Conservation (phyloP, 2,329 filamentous ascomycete genomes). For the Paraphoma chrysanthemicola region DNA sequence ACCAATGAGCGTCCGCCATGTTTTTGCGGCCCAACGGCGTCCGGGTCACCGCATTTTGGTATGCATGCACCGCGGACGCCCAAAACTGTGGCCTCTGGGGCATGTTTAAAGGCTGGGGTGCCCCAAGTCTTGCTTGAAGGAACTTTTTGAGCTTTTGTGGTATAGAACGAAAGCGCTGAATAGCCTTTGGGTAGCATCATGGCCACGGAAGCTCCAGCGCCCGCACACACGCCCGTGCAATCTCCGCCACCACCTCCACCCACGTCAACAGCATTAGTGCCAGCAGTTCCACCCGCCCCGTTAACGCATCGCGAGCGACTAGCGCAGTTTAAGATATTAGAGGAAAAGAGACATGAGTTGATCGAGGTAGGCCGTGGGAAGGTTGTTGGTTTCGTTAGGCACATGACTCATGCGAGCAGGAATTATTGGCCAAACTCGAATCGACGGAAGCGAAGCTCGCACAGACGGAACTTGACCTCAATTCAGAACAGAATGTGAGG, state of each 20-base stretch:
- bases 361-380: constrained; percentile 37
- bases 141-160: constrained; percentile 1
- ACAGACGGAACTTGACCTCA: constrained; percentile 46
- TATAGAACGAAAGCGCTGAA: neutral
- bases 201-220: constrained; percentile 13
- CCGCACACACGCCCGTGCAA: constrained; percentile 9
- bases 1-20: constrained; percentile 46
- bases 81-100: constrained; percentile 29
- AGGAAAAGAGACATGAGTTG: constrained; percentile 45
- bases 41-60: constrained; percentile 43
- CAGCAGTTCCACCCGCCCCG: constrained; percentile 18
- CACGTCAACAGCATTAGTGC: neutral
- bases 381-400: neutral
- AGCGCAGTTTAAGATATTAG: constrained; percentile 45
- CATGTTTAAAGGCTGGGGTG: constrained; percentile 35
- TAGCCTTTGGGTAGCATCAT: constrained; percentile 10
- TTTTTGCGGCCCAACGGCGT: constrained; percentile 39
- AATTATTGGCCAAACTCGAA: constrained; percentile 47
- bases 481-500: constrained; percentile 47
- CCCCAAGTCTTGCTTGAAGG: constrained; percentile 20
- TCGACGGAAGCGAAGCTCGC: constrained; percentile 44
- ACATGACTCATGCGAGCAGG: constrained; percentile 19
- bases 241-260: constrained; percentile 13
- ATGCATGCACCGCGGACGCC: constrained; percentile 40
- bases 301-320: constrained; percentile 42